Percentiles rank a stretch among this genome's conserved stretches.
phyloP scores from a whole-genome alignment of 768 basidiomycete species.

The Lyophyllum decastes region DNA sequence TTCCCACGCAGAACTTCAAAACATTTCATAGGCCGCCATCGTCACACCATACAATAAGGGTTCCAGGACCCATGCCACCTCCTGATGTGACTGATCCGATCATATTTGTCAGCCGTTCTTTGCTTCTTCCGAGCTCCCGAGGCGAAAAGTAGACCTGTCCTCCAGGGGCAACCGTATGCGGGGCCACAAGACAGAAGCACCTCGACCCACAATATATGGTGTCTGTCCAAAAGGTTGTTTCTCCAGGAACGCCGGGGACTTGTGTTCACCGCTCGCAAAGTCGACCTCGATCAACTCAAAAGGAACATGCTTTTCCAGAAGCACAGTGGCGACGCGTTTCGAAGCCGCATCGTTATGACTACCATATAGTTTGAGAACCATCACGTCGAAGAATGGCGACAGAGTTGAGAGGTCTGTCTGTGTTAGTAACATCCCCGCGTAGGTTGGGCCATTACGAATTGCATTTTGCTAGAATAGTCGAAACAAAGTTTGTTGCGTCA shows the following conservation, averaged over 20 bases:
- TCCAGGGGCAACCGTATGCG: background rate
- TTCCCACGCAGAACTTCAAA: background rate
- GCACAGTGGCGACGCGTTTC: conserved; percentile 40
- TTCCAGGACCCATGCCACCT: background rate
- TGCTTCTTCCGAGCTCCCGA: background rate
- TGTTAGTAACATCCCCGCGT: background rate
- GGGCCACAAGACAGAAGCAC: background rate
- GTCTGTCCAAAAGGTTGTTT: conserved; percentile 57
- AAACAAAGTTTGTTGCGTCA: too few species aligned
- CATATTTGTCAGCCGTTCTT: background rate
- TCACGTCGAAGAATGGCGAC: conserved; percentile 10
- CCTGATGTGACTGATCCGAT: background rate
- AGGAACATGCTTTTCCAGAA: conserved; percentile 48
- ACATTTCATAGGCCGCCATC: background rate
- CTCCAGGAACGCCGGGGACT: conserved; percentile 30
- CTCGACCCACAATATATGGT: conserved; percentile 22
- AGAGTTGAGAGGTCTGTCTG: background rate
- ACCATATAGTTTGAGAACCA: conserved; percentile 50
- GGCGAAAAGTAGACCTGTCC: background rate
- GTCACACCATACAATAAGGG: background rate
- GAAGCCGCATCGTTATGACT: conserved; percentile 41
- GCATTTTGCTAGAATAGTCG: too few species aligned
- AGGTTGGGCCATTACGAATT: too few species aligned
- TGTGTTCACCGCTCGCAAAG: conserved; percentile 41
- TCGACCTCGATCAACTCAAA: conserved; percentile 48